Percentiles rank a stretch among this genome's conserved stretches.
These are phyloP conservation scores for Excoecaria cochinchinensis DNA, from an alignment of 345 rosid species.

Conservation along the genomic window DNA sequence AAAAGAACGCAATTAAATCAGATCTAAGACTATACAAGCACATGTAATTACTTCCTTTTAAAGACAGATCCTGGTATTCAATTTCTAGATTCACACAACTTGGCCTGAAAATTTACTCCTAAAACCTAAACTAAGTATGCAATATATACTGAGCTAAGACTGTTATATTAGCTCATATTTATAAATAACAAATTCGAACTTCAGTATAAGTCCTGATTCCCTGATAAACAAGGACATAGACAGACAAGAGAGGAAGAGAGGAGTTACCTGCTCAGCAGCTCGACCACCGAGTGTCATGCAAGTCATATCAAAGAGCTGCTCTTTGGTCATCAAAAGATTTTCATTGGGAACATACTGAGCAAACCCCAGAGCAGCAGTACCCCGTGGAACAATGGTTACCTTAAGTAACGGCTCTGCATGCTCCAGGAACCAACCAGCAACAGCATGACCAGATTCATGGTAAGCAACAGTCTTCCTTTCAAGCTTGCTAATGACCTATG, in stretches of 20 bases:
- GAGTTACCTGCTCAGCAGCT: conserved; percentile 90
- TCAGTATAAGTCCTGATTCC: neutral
- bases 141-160: too few relatives aligned
- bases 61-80: neutral
- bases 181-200: neutral
- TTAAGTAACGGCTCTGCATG: conserved; percentile 96
- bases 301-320: conserved; percentile 91
- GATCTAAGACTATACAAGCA: neutral
- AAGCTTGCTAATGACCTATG: conserved; percentile 81
- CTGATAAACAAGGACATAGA: neutral
- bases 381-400: conserved; percentile 96
- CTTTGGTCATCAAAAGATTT: conserved; percentile 93
- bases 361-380: conserved; percentile 94
- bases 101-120: neutral
- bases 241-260: neutral
- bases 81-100: neutral
- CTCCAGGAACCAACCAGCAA: conserved; percentile 93
- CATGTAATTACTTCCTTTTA: neutral
- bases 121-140: neutral
- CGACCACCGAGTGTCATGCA: conserved; percentile 99
- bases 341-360: conserved; percentile 96
- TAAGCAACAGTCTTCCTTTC: conserved; percentile 91
- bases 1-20: neutral
- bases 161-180: neutral
- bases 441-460: conserved; percentile 98